Evolutionary conservation across 108 stramenopile species (phyloP).

Genomic region (Cyclostephanos tholiformis): DNA sequence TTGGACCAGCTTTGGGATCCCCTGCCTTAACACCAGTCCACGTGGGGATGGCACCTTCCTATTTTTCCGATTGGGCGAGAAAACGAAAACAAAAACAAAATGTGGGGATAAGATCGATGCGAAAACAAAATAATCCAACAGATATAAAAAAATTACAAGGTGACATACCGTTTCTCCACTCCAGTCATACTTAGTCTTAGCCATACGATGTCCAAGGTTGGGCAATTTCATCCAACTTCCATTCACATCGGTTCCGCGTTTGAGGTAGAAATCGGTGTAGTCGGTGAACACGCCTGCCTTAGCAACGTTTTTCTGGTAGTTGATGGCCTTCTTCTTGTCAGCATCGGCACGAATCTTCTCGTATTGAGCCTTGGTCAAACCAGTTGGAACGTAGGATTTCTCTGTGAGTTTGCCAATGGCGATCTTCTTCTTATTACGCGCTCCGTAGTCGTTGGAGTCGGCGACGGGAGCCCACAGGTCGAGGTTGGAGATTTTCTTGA

Average conservation of each 20-base stretch:
- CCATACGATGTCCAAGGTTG: conserved; percentile 80
- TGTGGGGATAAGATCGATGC: too few relatives aligned
- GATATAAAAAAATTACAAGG: not conserved
- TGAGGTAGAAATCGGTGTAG: conserved; percentile 76
- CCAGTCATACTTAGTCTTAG: conserved; percentile 84
- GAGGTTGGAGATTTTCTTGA: conserved; percentile 64
- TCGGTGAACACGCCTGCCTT: conserved; percentile 86
- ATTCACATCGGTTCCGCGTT: conserved; percentile 73
- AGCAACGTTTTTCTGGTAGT: conserved; percentile 76
- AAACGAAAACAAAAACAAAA: too few relatives aligned
- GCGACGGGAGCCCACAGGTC: conserved; percentile 71
- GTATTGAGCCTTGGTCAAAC: conserved; percentile 73
- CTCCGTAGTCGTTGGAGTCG: conserved; percentile 79
- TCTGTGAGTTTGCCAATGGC: conserved; percentile 56
- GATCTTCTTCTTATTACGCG: conserved; percentile 74
- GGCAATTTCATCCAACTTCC: conserved; percentile 67
- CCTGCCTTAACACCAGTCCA: too few relatives aligned
- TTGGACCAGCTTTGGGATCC: too few relatives aligned
- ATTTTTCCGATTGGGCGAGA: too few relatives aligned
- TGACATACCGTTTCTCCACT: conserved; percentile 40
- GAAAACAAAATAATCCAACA: too few relatives aligned
- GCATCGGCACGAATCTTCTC: conserved; percentile 65
- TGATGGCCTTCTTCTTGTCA: conserved; percentile 68
- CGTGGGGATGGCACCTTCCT: too few relatives aligned
- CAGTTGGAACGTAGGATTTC: conserved; percentile 76